These are phyloP conservation scores for Agrocybe praecox DNA, from an alignment of 768 basidiomycete genomes.

Conservation along the genomic window DNA sequence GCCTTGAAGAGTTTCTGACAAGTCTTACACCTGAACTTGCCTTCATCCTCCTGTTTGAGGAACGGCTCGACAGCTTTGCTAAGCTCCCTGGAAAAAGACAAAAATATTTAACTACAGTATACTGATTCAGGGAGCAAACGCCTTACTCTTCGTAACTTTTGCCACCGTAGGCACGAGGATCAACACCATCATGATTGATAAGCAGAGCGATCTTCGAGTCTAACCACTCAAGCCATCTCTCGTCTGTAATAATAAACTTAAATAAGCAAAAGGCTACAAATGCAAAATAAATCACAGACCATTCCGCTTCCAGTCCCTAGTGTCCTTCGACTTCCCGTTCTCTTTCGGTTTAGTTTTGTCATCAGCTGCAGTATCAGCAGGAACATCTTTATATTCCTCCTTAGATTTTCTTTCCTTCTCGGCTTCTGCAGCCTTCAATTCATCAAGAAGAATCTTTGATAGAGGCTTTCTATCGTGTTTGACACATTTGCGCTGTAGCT, in stretches of 20 bases:
- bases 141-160: constrained; percentile 86
- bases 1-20: constrained; percentile 99
- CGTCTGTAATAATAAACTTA: constrained; percentile 50
- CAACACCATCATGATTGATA: constrained; percentile 76
- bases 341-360: constrained; percentile 37
- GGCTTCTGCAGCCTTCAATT: constrained; percentile 58
- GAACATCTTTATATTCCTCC: constrained; percentile 39
- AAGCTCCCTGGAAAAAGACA: constrained; percentile 63
- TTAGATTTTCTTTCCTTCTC: constrained; percentile 46
- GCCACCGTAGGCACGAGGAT: constrained; percentile 87
- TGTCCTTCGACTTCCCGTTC: constrained; percentile 34
- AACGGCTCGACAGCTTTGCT: constrained; percentile 75
- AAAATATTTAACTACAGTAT: constrained; percentile 1
- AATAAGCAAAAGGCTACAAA: constrained; percentile 6
- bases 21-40: constrained; percentile 94
- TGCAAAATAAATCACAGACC: constrained; percentile 45
- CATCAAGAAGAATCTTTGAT: constrained; percentile 61
- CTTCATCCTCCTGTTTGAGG: constrained; percentile 96
- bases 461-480: constrained; percentile 85
- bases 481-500: constrained; percentile 93
- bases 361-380: constrained; percentile 30
- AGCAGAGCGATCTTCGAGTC: constrained; percentile 85
- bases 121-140: background rate
- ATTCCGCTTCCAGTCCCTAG: constrained; percentile 57
- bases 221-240: constrained; percentile 88